Evolutionary conservation across 1,139 yeast species (phyloP), one percentile per base, ranked within the genome.

Genomic region (Candida pseudoviswanathii): DNA sequence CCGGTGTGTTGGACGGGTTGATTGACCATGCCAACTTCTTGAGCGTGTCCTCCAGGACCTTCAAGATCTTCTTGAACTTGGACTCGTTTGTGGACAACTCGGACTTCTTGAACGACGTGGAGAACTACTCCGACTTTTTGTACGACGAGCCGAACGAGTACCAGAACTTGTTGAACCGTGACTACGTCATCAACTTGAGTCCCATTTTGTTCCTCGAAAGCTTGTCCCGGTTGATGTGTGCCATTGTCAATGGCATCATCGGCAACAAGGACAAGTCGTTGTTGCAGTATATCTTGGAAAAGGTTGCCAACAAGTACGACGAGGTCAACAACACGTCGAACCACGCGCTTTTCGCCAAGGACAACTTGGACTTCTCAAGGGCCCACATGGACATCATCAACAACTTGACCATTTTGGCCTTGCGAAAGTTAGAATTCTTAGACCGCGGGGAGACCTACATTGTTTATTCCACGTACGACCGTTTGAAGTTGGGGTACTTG

Each of bases 1-100:
- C 75, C 39, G 86, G 86, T 0, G 67, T 72, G 34, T 58, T 81
- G 46, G 71, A 71, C 36, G 82, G 81, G 1, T 66, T 81, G 47
- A 65, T 65, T 25, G 59, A 62, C 10, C 61, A 66, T 27, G 66
- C 81, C 2, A 54, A 55, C 5, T 58, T 80, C 39, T 68, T 81
- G 47, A 58, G 62, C 46, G 55, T 48, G 40, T 65, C 61, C 22
- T 58, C 65, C 4, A 54, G 57, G 10, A 60, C 76, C 0, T 70
- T 71, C 57, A 64, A 66, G 39, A 54, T 75, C 21, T 74, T 74
- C 52, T 53, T 59, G 41, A 63, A 64, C 40, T 67, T 75, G 53
- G 78, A 75, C 51, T 58, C 71, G 32, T 66, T 67, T 53, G 64
- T 76, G 45, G 80, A 75, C 55, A 73, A 71, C 53, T 65, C 64